These are phyloP conservation scores for Diaporthe velutina DNA, from an alignment of 2,329 filamentous ascomycete genomes.

Conservation along the genomic window DNA sequence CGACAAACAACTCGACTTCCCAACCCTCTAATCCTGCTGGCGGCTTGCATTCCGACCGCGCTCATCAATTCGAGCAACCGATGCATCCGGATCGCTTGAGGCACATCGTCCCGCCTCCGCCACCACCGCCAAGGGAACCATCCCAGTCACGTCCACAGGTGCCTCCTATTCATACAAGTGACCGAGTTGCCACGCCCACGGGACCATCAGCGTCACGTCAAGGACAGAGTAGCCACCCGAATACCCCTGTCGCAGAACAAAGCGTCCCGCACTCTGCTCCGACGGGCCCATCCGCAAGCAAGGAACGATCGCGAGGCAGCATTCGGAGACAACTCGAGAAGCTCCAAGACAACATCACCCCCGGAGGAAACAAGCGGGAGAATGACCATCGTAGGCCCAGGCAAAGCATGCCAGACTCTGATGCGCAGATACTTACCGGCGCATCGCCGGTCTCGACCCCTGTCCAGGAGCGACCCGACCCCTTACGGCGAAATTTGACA, in stretches of 20 bases:
- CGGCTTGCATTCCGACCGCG: conserved; percentile 57
- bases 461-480: conserved; percentile 62
- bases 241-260: conserved; percentile 47
- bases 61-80: conserved; percentile 54
- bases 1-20: conserved; percentile 42
- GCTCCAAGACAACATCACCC: conserved; percentile 61
- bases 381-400: conserved; percentile 41
- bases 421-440: conserved; percentile 68
- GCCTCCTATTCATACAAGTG: conserved; percentile 46
- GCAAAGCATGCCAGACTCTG: conserved; percentile 63
- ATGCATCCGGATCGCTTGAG: conserved; percentile 66
- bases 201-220: conserved; percentile 44
- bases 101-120: conserved; percentile 55
- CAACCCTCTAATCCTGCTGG: conserved; percentile 38
- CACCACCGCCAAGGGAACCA: conserved; percentile 45
- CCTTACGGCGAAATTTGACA: conserved; percentile 53
- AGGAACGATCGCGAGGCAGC: conserved; percentile 53
- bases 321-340: conserved; percentile 65
- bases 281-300: conserved; percentile 50
- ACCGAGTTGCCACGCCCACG: conserved; percentile 45
- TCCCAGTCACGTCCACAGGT: conserved; percentile 41
- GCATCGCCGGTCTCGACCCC: conserved; percentile 65
- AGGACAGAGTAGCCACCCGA: conserved; percentile 45
- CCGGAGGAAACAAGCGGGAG: conserved; percentile 50
- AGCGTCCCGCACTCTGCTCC: conserved; percentile 42